Percentiles rank a stretch among this genome's conserved stretches.
phyloP scores from a whole-genome alignment of 805 yeast species.

The Kodamaea kakaduensis region DNA sequence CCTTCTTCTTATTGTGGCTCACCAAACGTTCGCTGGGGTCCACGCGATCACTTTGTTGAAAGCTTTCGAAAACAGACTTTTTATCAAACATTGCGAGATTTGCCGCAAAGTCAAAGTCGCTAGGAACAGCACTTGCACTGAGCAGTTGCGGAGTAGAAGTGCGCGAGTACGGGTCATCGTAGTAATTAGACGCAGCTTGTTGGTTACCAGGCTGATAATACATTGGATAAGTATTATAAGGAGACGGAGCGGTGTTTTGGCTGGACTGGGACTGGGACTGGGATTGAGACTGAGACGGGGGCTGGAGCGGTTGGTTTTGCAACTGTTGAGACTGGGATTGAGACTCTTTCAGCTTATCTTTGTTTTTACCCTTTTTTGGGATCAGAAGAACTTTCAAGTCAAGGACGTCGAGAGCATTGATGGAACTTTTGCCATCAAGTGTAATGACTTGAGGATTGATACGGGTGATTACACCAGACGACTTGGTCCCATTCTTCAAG shows the following conservation, averaged over 20 bases:
- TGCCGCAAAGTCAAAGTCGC: conserved; percentile 82
- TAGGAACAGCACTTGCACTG: conserved; percentile 21
- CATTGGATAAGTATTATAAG: too few species aligned
- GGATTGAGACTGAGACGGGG: too few species aligned
- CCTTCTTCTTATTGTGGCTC: conserved; percentile 59
- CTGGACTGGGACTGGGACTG: too few species aligned
- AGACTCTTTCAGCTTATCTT: too few species aligned
- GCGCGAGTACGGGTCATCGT: conserved; percentile 4
- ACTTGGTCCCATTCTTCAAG: conserved; percentile 35
- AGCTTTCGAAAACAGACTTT: conserved; percentile 69
- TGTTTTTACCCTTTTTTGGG: conserved; percentile 28
- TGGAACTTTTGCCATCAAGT: conserved; percentile 20
- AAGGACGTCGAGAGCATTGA: conserved; percentile 37
- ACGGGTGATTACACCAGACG: conserved; percentile 31
- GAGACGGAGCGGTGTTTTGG: too few species aligned
- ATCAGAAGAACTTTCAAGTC: conserved; percentile 56
- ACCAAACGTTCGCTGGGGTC: conserved; percentile 64
- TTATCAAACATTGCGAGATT: conserved; percentile 82
- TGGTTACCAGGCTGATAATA: too few species aligned
- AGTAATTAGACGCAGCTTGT: too few species aligned
- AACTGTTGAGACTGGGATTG: conserved; percentile 13
- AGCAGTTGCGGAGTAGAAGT: conserved; percentile 3
- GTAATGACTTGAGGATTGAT: conserved; percentile 29
- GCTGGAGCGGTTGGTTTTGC: too few species aligned
- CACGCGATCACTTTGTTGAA: conserved; percentile 59